Conservation (phyloP, 1,284 basidiomycete genomes). For the Veloporphyrellus conicus region DNA sequence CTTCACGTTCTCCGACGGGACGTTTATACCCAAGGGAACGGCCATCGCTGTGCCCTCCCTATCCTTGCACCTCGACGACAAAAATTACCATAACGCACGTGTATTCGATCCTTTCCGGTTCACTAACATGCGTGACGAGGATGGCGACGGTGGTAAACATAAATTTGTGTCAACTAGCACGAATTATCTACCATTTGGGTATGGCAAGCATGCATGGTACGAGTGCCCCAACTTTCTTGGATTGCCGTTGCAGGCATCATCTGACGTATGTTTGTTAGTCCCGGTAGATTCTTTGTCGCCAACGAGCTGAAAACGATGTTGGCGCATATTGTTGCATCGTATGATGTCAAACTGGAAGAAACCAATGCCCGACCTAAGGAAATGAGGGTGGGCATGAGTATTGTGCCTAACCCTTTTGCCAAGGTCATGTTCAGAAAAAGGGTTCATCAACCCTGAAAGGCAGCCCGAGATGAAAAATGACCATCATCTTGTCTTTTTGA, state of each 20-base stretch:
- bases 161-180: conserved; percentile 7
- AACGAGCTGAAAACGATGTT: conserved; percentile 11
- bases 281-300: conserved; percentile 13
- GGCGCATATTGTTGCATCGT: conserved; percentile 9
- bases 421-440: conserved; percentile 13
- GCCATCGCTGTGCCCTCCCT: background rate
- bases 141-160: background rate
- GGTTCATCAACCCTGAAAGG: background rate
- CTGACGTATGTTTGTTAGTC: background rate
- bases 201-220: conserved; percentile 15
- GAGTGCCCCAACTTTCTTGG: background rate
- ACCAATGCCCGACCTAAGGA: background rate
- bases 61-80: background rate
- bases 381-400: conserved; percentile 1
- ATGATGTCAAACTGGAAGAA: conserved; percentile 11
- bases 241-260: too few relatives aligned
- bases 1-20: background rate
- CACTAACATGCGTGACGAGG: background rate
- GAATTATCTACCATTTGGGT: conserved; percentile 9
- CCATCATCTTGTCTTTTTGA: too few relatives aligned
- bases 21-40: background rate
- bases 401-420: conserved; percentile 2
- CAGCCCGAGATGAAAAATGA: too few relatives aligned
- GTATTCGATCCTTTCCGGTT: background rate
- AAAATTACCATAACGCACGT: background rate